phyloP scores from a whole-genome alignment of 1,284 basidiomycete genomes.

The Apiotrichum akiyoshidainum region DNA sequence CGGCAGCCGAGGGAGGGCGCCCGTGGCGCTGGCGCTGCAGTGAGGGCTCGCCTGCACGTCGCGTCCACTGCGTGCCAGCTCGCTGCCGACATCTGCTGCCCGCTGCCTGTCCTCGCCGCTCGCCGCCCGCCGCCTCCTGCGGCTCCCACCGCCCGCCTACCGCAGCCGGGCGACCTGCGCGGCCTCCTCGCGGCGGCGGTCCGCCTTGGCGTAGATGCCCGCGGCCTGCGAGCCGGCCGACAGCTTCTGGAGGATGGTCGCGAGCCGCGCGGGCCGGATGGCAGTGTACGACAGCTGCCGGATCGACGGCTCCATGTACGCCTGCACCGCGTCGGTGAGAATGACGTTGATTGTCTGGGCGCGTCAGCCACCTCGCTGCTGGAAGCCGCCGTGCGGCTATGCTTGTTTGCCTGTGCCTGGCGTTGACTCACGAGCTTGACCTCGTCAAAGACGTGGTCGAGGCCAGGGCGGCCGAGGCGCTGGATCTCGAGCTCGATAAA shows the following conservation, averaged over 20 bases:
- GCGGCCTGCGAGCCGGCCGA: slow-evolving; percentile 49
- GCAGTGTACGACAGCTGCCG: slow-evolving; percentile 69
- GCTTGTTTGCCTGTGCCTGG: background rate
- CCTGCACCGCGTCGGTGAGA: slow-evolving; percentile 67
- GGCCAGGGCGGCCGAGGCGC: slow-evolving; percentile 65
- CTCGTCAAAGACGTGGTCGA: slow-evolving; percentile 74
- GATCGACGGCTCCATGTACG: slow-evolving; percentile 71
- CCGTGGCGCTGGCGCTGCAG: no score
- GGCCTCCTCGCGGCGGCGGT: slow-evolving; percentile 72
- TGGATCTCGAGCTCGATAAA: slow-evolving; percentile 80
- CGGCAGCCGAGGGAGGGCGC: no score
- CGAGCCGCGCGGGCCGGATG: slow-evolving; percentile 71
- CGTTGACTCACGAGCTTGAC: slow-evolving; percentile 71
- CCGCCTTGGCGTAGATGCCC: slow-evolving; percentile 53
- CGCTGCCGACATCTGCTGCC: no score
- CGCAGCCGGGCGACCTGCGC: slow-evolving; percentile 54
- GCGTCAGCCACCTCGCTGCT: slow-evolving; percentile 9
- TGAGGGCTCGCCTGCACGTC: no score
- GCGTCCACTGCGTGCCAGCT: no score
- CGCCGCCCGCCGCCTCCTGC: no score
- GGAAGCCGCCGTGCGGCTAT: no score
- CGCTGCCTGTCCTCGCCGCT: no score
- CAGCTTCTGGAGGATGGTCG: slow-evolving; percentile 73
- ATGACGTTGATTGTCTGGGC: slow-evolving; percentile 72
- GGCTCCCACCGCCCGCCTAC: background rate